These are phyloP conservation scores for Selaginella tamariscina DNA, from an alignment of 75 land plant genomes.

Conservation along the genomic window DNA sequence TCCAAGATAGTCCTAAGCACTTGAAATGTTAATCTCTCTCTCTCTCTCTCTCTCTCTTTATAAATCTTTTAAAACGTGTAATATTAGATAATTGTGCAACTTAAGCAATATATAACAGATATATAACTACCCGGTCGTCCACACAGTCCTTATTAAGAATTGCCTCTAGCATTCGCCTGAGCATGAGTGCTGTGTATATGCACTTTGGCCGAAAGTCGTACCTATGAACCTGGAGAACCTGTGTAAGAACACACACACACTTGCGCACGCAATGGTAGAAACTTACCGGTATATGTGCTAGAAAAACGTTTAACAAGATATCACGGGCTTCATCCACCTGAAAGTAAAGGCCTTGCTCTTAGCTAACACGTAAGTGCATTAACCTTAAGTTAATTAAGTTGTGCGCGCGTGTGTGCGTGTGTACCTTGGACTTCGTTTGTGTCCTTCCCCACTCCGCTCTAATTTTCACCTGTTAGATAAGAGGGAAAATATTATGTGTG, in stretches of 20 bases:
- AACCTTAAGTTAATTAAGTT: no score
- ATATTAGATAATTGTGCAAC: no score
- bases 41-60: no score
- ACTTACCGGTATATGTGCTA: constrained; percentile 86
- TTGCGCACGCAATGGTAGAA: neutral
- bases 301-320: constrained; percentile 64
- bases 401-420: neutral
- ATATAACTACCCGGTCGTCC: constrained; percentile 73
- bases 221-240: constrained; percentile 35
- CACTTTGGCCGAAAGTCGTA: constrained; percentile 77
- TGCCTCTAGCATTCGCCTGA: constrained; percentile 94
- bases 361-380: neutral
- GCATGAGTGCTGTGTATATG: constrained; percentile 78
- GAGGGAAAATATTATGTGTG: neutral
- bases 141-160: constrained; percentile 64
- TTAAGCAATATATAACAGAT: no score
- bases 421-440: constrained; percentile 2
- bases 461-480: neutral
- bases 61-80: no score
- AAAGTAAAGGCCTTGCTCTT: neutral
- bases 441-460: neutral
- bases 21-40: no score
- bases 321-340: constrained; percentile 55
- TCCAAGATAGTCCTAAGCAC: constrained; percentile 97
- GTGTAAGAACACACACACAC: neutral